Conservation (phyloP, 2,329 filamentous ascomycete genomes). For the Aspergillus japonicus region DNA sequence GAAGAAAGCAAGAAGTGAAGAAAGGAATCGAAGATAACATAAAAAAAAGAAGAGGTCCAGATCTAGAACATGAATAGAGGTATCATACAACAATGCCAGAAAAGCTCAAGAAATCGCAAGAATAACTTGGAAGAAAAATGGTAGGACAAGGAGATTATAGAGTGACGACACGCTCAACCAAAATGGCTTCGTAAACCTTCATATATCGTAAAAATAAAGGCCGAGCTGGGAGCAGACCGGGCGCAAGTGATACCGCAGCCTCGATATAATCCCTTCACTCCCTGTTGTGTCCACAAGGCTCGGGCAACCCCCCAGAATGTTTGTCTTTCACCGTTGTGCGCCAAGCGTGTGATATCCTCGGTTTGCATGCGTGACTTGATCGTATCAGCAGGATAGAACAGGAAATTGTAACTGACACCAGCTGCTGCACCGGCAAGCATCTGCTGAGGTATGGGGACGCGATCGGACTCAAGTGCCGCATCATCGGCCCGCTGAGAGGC, state of each 20-base stretch:
- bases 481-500: not conserved
- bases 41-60: conserved; percentile 12
- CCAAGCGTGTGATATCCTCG: conserved; percentile 55
- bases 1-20: conserved; percentile 6
- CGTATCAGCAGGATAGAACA: conserved; percentile 96
- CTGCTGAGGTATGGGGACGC: conserved; percentile 79
- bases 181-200: conserved; percentile 76
- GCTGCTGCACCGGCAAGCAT: conserved; percentile 82
- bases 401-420: conserved; percentile 92
- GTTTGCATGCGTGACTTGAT: conserved; percentile 98
- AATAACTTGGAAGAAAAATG: not conserved
- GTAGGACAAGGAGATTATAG: conserved; percentile 2
- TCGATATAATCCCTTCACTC: conserved; percentile 81
- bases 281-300: conserved; percentile 77
- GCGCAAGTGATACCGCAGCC: conserved; percentile 92
- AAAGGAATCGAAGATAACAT: not conserved
- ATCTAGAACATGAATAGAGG: conserved; percentile 16
- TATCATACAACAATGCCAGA: conserved; percentile 16
- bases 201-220: conserved; percentile 95
- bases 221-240: conserved; percentile 89
- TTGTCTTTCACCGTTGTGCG: conserved; percentile 52
- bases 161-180: conserved; percentile 28
- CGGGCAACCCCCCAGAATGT: conserved; percentile 72
- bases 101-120: not conserved
- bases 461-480: conserved; percentile 19